Conservation (phyloP, 305 asterid species). For the Fraxinus albicans region DNA sequence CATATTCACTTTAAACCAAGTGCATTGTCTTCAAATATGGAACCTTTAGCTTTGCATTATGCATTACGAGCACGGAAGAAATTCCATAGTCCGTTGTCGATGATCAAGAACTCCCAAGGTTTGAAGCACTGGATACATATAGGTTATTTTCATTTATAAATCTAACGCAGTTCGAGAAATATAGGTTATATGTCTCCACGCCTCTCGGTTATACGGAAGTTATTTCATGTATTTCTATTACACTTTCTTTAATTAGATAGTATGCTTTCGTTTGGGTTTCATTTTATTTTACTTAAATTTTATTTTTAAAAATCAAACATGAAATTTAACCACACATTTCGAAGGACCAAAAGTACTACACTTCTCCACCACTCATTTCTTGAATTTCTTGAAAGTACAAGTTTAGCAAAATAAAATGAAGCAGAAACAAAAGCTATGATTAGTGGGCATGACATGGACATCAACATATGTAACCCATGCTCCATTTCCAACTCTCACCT, state of each 20-base stretch:
- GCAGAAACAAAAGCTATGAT: background rate
- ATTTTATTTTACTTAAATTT: background rate
- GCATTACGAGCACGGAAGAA: background rate
- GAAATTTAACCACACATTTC: background rate
- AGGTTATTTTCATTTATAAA: background rate
- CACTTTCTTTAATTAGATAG: background rate
- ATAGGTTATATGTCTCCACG: background rate
- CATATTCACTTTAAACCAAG: background rate
- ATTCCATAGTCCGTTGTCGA: background rate
- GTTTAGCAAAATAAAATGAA: background rate
- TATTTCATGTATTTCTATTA: background rate
- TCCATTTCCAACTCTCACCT: background rate
- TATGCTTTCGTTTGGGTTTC: background rate
- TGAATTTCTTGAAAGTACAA: background rate
- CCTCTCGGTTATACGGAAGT: background rate
- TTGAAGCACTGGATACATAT: background rate
- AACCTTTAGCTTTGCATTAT: background rate
- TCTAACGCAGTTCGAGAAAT: background rate
- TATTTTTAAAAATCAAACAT: background rate
- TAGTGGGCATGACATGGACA: background rate
- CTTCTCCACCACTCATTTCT: background rate
- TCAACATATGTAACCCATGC: background rate
- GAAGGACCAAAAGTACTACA: background rate
- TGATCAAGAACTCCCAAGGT: background rate
- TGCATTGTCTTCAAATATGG: background rate